Percentiles rank a stretch among this genome's conserved stretches.
Evolutionary conservation across 495 filamentous ascomycete genomes (phyloP).

Genomic region (Penicillium robsamsonii): DNA sequence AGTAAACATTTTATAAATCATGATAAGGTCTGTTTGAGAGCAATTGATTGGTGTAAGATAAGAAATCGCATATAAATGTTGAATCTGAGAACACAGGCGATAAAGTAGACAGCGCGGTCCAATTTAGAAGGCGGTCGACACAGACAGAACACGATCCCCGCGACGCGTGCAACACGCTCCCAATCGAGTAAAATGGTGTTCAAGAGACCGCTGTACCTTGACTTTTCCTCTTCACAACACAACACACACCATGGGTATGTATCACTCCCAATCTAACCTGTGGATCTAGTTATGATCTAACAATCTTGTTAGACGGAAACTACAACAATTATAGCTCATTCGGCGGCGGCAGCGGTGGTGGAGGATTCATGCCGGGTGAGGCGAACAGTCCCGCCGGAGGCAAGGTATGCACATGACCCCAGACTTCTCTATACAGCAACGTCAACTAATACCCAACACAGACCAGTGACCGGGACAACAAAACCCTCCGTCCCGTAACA

Average conservation of each 20-base stretch:
- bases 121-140: background rate
- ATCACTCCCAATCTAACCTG: background rate
- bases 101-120: background rate
- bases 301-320: constrained; percentile 23
- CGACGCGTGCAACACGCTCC: constrained; percentile 47
- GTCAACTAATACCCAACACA: constrained; percentile 5
- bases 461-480: constrained; percentile 48
- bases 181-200: constrained; percentile 43
- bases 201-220: constrained; percentile 1
- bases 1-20: background rate
- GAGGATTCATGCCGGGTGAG: constrained; percentile 62
- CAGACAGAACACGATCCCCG: constrained; percentile 24
- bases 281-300: background rate
- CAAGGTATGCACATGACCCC: constrained; percentile 29
- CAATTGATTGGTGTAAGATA: background rate
- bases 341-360: constrained; percentile 58
- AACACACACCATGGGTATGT: constrained; percentile 36
- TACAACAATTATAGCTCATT: constrained; percentile 54
- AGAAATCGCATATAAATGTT: background rate
- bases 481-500: constrained; percentile 86
- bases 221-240: constrained; percentile 16
- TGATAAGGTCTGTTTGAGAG: background rate
- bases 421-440: background rate
- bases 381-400: constrained; percentile 48
- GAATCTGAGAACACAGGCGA: background rate